phyloP scores from a whole-genome alignment of 768 basidiomycete genomes.

The Boletellus sp. region DNA sequence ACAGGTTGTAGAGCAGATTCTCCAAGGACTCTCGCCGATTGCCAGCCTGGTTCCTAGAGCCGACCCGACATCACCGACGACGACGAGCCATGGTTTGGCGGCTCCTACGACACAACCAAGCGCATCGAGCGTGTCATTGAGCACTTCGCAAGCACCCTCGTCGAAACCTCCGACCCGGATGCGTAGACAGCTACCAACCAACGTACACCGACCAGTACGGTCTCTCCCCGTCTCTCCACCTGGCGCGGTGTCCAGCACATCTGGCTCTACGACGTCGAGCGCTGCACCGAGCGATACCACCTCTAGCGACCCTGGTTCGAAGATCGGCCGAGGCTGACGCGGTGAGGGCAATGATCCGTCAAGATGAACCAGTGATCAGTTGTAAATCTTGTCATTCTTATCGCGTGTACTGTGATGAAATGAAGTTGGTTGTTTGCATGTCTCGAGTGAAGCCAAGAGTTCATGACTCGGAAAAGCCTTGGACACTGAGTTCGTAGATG shows the following conservation, averaged over 20 bases:
- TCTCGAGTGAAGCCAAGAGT: slow-evolving; percentile 8
- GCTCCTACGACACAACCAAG: not conserved
- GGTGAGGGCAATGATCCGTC: not conserved
- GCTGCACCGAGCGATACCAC: slow-evolving; percentile 1
- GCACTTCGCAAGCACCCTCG: slow-evolving; percentile 1
- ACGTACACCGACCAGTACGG: not conserved
- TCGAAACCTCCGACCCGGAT: not conserved
- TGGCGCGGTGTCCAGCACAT: not conserved
- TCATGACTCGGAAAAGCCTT: slow-evolving; percentile 24
- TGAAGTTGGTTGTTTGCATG: slow-evolving; percentile 27
- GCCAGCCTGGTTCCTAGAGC: not conserved
- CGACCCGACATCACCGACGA: not conserved
- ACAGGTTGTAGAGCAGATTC: not conserved
- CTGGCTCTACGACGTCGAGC: not conserved
- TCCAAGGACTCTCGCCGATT: not conserved
- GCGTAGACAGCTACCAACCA: slow-evolving; percentile 13
- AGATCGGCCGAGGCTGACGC: not conserved
- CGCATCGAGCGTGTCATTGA: not conserved
- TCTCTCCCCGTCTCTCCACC: not conserved
- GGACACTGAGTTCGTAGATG: slow-evolving; percentile 56
- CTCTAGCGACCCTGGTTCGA: not conserved
- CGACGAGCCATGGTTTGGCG: not conserved
- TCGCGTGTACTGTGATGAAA: slow-evolving; percentile 19
- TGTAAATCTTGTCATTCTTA: slow-evolving; percentile 11
- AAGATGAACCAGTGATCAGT: slow-evolving; percentile 3